A percentile compares a stretch with the other conserved stretches of the same genome.
These are phyloP conservation scores for Centella asiatica DNA, from an alignment of 129 eudicot species.

Conservation along the genomic window DNA sequence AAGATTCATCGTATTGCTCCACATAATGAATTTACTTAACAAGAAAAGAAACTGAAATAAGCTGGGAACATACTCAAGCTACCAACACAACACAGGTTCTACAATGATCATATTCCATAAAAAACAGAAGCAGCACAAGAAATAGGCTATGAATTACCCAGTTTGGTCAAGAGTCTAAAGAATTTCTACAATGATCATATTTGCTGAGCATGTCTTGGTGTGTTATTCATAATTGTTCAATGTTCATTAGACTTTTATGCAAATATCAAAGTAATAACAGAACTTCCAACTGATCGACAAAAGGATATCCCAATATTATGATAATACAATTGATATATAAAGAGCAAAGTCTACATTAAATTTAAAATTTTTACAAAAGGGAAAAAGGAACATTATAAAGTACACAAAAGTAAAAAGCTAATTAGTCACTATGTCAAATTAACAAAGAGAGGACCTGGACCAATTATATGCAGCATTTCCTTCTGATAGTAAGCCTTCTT, in stretches of 20 bases:
- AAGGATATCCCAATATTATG: not conserved
- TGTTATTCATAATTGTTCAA: not conserved
- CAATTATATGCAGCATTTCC: constrained; percentile 97
- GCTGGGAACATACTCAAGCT: not conserved
- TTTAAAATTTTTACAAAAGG: too few species aligned
- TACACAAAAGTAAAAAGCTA: not conserved
- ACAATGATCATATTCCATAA: too few species aligned
- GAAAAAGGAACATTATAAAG: too few species aligned
- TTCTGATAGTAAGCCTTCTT: constrained; percentile 94
- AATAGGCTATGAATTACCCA: not conserved
- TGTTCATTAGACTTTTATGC: not conserved
- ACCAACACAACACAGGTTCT: too few species aligned
- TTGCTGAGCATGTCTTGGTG: not conserved
- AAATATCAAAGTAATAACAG: not conserved
- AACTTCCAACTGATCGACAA: not conserved
- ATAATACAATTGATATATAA: not conserved
- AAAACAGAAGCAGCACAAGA: too few species aligned
- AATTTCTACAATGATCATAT: not conserved
- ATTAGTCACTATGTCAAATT: not conserved
- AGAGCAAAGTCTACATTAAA: not conserved
- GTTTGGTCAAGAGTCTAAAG: not conserved
- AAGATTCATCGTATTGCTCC: not conserved
- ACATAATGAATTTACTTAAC: too few species aligned
- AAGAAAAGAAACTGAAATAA: too few species aligned
- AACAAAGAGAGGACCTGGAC: constrained; percentile 68